phyloP scores from a whole-genome alignment of 805 yeast species.

The Monosporozyma solicola region DNA sequence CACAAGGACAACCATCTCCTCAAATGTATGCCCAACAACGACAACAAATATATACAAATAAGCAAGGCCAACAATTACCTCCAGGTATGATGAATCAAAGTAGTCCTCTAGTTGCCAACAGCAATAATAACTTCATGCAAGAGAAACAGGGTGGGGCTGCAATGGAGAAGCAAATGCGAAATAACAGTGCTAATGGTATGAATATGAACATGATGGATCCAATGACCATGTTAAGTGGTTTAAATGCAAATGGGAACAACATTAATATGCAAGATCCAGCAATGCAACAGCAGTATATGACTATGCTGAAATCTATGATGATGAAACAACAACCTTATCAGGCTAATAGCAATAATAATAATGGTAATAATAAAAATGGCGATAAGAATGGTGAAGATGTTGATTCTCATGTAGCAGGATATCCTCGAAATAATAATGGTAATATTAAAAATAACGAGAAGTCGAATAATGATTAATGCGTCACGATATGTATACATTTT shows the following conservation, averaged over 20 bases:
- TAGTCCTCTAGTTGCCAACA: not conserved
- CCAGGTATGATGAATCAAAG: not conserved
- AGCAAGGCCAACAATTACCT: not conserved
- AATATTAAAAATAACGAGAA: not conserved
- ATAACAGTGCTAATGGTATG: not conserved
- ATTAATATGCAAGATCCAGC: not conserved
- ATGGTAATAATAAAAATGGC: not conserved
- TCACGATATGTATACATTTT: not conserved
- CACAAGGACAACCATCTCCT: not conserved
- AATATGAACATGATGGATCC: not conserved
- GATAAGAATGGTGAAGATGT: not conserved
- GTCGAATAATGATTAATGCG: not conserved
- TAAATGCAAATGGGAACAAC: not conserved
- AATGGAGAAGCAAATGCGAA: not conserved
- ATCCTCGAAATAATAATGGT: not conserved
- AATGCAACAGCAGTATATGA: not conserved
- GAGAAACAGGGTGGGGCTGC: not conserved
- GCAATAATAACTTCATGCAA: not conserved
- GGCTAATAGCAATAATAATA: not conserved
- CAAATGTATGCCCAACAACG: not conserved
- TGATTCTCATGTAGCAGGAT: not conserved
- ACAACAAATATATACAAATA: not conserved
- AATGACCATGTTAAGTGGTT: not conserved
- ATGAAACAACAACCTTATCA: not conserved
- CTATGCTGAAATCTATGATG: not conserved